A percentile compares a stretch with the other conserved stretches of the same genome.
Evolutionary conservation across 306 rosid species (phyloP).

Genomic region (Vigna angularis): DNA sequence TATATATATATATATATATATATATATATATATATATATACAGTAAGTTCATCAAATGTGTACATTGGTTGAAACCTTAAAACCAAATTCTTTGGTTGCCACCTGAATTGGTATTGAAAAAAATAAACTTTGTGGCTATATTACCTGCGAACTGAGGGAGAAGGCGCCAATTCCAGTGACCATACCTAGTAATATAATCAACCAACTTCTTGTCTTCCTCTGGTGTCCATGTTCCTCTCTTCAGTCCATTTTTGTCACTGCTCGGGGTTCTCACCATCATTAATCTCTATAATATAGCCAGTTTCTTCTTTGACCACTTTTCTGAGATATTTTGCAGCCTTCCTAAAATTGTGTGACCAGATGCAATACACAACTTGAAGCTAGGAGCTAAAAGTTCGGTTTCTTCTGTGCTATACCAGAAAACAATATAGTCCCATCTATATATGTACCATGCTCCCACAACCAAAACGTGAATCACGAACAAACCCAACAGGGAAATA

Average conservation of each 20-base stretch:
- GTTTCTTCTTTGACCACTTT: neutral
- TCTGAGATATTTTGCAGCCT: neutral
- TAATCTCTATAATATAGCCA: neutral
- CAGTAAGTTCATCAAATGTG: neutral
- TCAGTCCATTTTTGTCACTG: constrained; percentile 58
- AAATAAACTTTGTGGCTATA: neutral
- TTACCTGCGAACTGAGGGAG: constrained; percentile 76
- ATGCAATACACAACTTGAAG: neutral
- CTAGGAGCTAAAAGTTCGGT: neutral
- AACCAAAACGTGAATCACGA: constrained; percentile 23
- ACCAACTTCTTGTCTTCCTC: constrained; percentile 71
- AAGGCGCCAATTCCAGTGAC: constrained; percentile 80
- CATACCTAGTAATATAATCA: constrained; percentile 68
- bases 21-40: neutral
- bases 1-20: too few species aligned
- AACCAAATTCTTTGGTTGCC: too few species aligned
- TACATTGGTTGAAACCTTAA: neutral
- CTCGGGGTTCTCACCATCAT: constrained; percentile 62
- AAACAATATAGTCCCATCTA: neutral
- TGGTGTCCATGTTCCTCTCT: constrained; percentile 73
- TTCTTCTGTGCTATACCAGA: neutral
- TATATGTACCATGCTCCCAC: neutral
- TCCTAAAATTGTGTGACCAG: neutral
- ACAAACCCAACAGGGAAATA: neutral
- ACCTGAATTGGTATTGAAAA: neutral